These are phyloP conservation scores for Tolypocladium ovalisporum DNA, from an alignment of 2,329 filamentous ascomycete species.

Conservation along the genomic window DNA sequence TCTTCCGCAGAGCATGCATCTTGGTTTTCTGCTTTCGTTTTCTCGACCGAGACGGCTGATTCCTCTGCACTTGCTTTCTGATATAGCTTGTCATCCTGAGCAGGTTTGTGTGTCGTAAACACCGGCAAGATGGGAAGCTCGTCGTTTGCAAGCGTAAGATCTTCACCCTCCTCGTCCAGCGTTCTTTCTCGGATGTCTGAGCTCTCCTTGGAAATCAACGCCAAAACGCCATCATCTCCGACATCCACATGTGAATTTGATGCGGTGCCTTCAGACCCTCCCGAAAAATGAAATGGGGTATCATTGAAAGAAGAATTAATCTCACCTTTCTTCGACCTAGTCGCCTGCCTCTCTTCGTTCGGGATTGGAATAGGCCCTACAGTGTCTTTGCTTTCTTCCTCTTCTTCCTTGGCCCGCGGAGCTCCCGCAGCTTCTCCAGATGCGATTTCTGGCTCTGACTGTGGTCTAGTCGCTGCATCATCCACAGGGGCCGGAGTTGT, in stretches of 20 bases:
- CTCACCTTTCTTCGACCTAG: conserved; percentile 32
- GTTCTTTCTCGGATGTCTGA: conserved; percentile 10
- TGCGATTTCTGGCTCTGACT: conserved; percentile 14
- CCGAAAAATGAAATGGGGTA: conserved; percentile 25
- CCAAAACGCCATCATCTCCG: conserved; percentile 14
- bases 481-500: background rate
- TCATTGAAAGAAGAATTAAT: conserved; percentile 24
- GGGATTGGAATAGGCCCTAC: conserved; percentile 23
- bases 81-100: background rate
- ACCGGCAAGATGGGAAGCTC: background rate
- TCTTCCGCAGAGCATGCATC: background rate
- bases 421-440: background rate
- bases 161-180: background rate
- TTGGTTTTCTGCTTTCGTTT: background rate
- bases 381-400: conserved; percentile 26
- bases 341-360: conserved; percentile 18
- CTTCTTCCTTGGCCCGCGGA: conserved; percentile 12
- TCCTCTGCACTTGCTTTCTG: background rate
- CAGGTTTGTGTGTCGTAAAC: background rate
- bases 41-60: background rate
- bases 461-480: conserved; percentile 11
- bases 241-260: conserved; percentile 13
- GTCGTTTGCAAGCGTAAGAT: background rate
- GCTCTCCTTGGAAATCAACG: conserved; percentile 15
- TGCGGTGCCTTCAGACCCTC: conserved; percentile 16